Conservation (phyloP, 2,329 filamentous ascomycete species). For the Apiospora pterosperma region DNA sequence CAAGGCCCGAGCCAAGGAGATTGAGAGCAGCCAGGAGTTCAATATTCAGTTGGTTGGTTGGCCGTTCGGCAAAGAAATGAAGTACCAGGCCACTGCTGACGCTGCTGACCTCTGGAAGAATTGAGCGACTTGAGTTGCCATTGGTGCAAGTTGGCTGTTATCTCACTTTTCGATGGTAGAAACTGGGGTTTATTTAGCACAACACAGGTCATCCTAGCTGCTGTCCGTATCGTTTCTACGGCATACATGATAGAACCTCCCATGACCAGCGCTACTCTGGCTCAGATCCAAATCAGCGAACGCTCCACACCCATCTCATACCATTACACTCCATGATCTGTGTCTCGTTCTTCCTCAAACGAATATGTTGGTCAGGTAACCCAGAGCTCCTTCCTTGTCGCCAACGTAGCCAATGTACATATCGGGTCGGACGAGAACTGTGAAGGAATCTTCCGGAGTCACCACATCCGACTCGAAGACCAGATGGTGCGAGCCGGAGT, state of each 20-base stretch:
- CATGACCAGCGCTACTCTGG: too few relatives aligned
- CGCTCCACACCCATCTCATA: too few relatives aligned
- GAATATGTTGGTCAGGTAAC: slow-evolving; percentile 14
- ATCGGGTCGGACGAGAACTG: slow-evolving; percentile 35
- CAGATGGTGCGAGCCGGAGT: slow-evolving; percentile 12
- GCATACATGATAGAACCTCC: too few relatives aligned
- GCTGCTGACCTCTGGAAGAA: neutral
- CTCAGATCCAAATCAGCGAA: too few relatives aligned
- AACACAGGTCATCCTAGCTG: neutral
- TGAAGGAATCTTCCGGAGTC: slow-evolving; percentile 20
- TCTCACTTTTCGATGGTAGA: neutral
- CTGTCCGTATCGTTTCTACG: neutral
- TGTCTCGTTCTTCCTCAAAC: neutral
- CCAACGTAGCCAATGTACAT: slow-evolving; percentile 39
- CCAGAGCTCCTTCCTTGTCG: slow-evolving; percentile 19
- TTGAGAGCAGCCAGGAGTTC: slow-evolving; percentile 17
- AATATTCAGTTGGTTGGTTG: slow-evolving; percentile 16
- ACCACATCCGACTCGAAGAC: slow-evolving; percentile 29
- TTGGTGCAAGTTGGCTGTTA: neutral
- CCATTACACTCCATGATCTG: too few relatives aligned
- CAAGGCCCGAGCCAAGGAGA: slow-evolving; percentile 32
- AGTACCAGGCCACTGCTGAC: too few relatives aligned
- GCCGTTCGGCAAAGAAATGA: slow-evolving; percentile 1
- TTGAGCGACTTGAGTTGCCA: neutral
- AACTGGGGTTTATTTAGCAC: neutral